Percentiles rank a stretch among this genome's conserved stretches.
Conservation (phyloP, 305 asterid genomes). For the Fraxinus sp. region DNA sequence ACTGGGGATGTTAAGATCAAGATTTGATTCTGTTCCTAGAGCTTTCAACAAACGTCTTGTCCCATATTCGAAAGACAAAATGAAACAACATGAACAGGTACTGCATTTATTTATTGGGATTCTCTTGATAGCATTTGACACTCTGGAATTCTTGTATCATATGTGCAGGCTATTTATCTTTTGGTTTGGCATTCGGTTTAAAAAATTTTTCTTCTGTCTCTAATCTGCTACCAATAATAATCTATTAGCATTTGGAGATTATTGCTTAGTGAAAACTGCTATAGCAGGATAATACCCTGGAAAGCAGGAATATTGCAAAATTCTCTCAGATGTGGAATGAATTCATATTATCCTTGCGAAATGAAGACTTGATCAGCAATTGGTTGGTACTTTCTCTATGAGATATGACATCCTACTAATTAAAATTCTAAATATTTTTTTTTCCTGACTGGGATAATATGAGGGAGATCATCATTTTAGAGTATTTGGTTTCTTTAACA, state of each 20-base stretch:
- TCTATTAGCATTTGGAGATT: conserved; percentile 16
- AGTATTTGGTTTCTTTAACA: background rate
- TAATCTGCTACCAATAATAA: background rate
- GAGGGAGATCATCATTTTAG: background rate
- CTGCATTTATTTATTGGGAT: conserved; percentile 24
- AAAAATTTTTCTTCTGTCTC: background rate
- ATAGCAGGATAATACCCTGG: conserved; percentile 66
- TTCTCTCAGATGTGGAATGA: conserved; percentile 99
- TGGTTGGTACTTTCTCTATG: conserved; percentile 46
- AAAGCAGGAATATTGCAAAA: conserved; percentile 77
- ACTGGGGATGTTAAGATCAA: conserved; percentile 94
- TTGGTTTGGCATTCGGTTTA: conserved; percentile 7
- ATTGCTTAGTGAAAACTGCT: conserved; percentile 24
- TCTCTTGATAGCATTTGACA: conserved; percentile 22
- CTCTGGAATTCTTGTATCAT: background rate
- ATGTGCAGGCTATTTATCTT: conserved; percentile 2
- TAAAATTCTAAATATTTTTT: background rate
- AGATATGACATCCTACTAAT: conserved; percentile 19
- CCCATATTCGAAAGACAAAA: conserved; percentile 68
- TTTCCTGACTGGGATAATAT: background rate
- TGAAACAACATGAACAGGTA: conserved; percentile 50
- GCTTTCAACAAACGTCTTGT: conserved; percentile 90
- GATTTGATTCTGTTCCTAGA: conserved; percentile 84
- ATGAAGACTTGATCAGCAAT: conserved; percentile 88
- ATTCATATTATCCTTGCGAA: conserved; percentile 86